A percentile compares a stretch with the other conserved stretches of the same genome.
These are phyloP conservation scores for Melampsora larici-populina DNA, from an alignment of 1,284 basidiomycete species.

Conservation along the genomic window DNA sequence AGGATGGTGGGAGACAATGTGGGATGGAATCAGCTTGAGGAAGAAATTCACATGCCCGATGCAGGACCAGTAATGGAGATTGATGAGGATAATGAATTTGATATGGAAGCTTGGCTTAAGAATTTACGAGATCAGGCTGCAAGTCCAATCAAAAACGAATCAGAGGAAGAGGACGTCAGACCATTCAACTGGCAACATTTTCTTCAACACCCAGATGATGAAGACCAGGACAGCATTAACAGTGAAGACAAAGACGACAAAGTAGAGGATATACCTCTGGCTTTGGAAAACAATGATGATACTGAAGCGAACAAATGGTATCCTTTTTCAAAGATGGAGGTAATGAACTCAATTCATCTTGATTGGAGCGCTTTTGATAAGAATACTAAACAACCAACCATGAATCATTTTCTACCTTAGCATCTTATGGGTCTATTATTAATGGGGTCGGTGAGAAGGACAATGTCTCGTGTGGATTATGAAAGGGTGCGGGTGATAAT, in stretches of 20 bases:
- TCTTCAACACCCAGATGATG: not conserved
- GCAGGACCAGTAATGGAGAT: not conserved
- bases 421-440: too few relatives aligned
- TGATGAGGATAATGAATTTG: not conserved
- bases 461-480: not conserved
- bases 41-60: not conserved
- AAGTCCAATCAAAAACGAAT: too few relatives aligned
- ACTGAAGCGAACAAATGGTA: not conserved
- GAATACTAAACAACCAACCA: not conserved
- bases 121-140: not conserved
- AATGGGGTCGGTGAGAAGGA: not conserved
- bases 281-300: not conserved
- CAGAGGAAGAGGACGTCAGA: not conserved
- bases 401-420: not conserved
- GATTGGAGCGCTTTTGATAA: not conserved
- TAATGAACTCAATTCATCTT: not conserved
- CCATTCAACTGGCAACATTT: not conserved
- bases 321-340: not conserved
- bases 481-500: not conserved
- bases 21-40: not conserved
- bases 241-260: not conserved
- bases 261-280: too few relatives aligned
- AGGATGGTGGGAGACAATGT: constrained; percentile 1
- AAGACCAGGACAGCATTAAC: not conserved
- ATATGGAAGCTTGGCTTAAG: not conserved